A percentile compares a stretch with the other conserved stretches of the same genome.
phyloP scores from a whole-genome alignment of 331 rosid genomes.

The Saraca asoca region DNA sequence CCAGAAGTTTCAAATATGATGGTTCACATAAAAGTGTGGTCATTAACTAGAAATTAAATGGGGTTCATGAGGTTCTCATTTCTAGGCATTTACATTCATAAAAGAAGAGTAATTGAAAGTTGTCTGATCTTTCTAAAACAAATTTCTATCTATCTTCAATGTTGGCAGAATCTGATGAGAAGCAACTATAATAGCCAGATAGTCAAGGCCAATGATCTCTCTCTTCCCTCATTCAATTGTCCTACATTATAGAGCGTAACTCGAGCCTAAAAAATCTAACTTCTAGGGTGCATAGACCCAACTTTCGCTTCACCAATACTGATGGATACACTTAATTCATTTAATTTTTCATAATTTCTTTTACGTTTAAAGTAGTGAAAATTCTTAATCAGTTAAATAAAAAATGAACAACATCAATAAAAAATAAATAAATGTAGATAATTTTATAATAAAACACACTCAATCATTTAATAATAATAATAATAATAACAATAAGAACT shows the following conservation, averaged over 20 bases:
- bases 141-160: constrained; percentile 13
- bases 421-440: too few species aligned
- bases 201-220: neutral
- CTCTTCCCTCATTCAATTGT: constrained; percentile 25
- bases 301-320: neutral
- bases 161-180: constrained; percentile 13
- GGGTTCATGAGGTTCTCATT: neutral
- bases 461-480: too few species aligned
- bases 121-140: constrained; percentile 2
- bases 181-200: constrained; percentile 7
- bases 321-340: neutral
- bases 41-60: neutral
- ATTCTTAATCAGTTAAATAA: too few species aligned
- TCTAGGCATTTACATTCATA: constrained; percentile 9
- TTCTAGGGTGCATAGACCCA: neutral
- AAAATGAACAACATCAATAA: too few species aligned
- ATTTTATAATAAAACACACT: too few species aligned
- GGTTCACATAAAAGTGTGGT: constrained; percentile 25
- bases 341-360: neutral
- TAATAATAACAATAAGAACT: too few species aligned
- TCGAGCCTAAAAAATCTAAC: neutral
- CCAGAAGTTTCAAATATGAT: constrained; percentile 29
- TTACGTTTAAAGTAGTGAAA: too few species aligned
- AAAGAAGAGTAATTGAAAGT: neutral
- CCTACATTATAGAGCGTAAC: neutral